Conservation (phyloP, 805 yeast species). For the Yarrowia sp. region DNA sequence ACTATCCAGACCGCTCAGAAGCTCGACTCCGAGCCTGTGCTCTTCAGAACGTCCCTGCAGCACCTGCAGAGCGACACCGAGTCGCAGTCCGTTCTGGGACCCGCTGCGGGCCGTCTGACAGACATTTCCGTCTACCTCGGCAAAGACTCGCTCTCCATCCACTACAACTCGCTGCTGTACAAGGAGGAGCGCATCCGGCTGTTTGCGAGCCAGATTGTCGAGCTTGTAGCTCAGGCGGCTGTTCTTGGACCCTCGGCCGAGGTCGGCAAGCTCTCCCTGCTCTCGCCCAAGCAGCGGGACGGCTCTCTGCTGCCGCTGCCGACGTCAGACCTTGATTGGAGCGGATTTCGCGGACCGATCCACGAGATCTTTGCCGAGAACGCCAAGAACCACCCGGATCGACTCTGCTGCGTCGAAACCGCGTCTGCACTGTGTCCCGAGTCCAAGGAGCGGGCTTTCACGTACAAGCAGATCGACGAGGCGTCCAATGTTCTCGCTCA, state of each 20-base stretch:
- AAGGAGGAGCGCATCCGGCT: slow-evolving; percentile 75
- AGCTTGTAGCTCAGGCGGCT: slow-evolving; percentile 38
- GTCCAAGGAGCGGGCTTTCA: slow-evolving; percentile 65
- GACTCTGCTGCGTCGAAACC: slow-evolving; percentile 91
- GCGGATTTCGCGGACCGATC: slow-evolving; percentile 87
- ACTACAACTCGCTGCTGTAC: slow-evolving; percentile 76
- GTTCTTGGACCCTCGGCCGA: slow-evolving; percentile 1
- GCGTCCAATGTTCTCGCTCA: slow-evolving; percentile 94
- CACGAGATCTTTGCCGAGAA: slow-evolving; percentile 92
- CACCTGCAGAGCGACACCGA: slow-evolving; percentile 21
- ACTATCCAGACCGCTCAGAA: slow-evolving; percentile 50
- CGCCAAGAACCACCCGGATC: slow-evolving; percentile 79
- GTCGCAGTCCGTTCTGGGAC: slow-evolving; percentile 25
- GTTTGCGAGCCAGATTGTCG: slow-evolving; percentile 45
- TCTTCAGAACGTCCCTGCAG: slow-evolving; percentile 47
- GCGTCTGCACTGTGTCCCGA: slow-evolving; percentile 51
- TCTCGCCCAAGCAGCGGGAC: slow-evolving; percentile 60
- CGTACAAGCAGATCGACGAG: slow-evolving; percentile 83
- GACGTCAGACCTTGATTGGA: slow-evolving; percentile 82
- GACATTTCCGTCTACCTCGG: slow-evolving; percentile 58
- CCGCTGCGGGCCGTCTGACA: slow-evolving; percentile 39
- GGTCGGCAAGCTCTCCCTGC: slow-evolving; percentile 57
- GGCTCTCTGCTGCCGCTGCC: slow-evolving; percentile 74
- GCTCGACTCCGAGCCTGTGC: slow-evolving; percentile 57
- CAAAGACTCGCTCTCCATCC: slow-evolving; percentile 43